Base-by-base conservation (phyloP, 805 yeast species). In the Kurtzmaniella fragi region DNA sequence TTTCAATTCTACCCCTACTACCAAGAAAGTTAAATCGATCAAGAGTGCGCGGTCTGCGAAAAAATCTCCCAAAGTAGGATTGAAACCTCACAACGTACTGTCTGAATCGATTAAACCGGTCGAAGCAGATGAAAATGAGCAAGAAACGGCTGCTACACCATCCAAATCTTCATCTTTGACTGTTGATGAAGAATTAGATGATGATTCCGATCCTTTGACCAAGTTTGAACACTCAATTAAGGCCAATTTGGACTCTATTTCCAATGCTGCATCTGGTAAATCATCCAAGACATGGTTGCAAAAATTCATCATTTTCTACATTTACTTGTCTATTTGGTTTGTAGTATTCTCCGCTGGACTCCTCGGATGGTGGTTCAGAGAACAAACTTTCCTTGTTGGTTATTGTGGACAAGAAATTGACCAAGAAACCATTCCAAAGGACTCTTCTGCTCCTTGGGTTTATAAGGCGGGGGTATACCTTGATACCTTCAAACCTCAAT, bases 321-420 rank as follows among this genome's bases (percentile, higher is more conserved):
- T 17, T 12, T 62, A 11, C 7, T 57, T 1, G 36, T 20, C 25
- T 5, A 20, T 65, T 9, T 66, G 75, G 56, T 16, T 64, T n/a
- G 13, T 62, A 1, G 31, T 77, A 9, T 54, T 72, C 2, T 28
- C 61, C 0, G 46, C 64, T 8, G 64, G 71, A 1, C 48, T 75
- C 5, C 67, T 70, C 46, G 70, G 67, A 0, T 60, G 73, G 38
- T 78, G 86, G 83, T 82, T 81, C 59, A 64, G 84, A 34, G 81
- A 82, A 43, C 82, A 84, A 53, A 70, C 75, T 31, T 49, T 74
- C 11, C 61, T 75, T 27, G 70, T 78, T 31, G 96, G 96, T 0
- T 88, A 78, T 56, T 88, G 96, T 65, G 89, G 89, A 0, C 61
- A 70, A 27, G 84, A 81, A 49, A 62, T 78, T 11, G 40, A 67